Evolutionary conservation across 345 rosid species (phyloP).

Genomic region (Gossypium mustelinum): DNA sequence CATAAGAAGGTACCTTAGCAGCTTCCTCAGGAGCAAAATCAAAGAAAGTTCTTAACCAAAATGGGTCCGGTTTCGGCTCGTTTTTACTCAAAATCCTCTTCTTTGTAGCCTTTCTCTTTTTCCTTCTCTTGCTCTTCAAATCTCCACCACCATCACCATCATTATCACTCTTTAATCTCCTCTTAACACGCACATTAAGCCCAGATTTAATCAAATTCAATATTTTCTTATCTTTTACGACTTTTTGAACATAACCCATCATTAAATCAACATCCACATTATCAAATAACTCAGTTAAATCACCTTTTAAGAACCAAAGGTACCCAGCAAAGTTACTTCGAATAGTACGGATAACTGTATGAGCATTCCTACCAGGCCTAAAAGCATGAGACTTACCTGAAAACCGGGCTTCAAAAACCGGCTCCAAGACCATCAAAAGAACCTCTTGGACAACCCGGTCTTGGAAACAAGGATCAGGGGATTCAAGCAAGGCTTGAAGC

Average conservation of each 20-base stretch:
- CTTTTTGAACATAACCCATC: conserved; percentile 52
- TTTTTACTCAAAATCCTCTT: conserved; percentile 71
- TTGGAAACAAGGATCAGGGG: conserved; percentile 68
- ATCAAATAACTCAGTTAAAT: conserved; percentile 57
- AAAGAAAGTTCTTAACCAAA: conserved; percentile 85
- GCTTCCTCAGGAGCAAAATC: conserved; percentile 91
- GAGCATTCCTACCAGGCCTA: conserved; percentile 90
- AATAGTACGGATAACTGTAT: conserved; percentile 80
- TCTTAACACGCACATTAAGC: conserved; percentile 32
- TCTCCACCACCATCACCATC: conserved; percentile 12
- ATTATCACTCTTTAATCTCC: conserved; percentile 22
- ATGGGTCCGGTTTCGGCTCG: conserved; percentile 96
- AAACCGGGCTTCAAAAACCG: conserved; percentile 74
- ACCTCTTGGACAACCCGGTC: conserved; percentile 91
- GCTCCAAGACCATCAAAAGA: conserved; percentile 75
- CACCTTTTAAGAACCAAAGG: conserved; percentile 85
- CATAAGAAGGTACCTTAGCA: conserved; percentile 74
- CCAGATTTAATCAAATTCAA: conserved; percentile 56
- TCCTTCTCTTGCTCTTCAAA: conserved; percentile 36
- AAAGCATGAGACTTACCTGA: conserved; percentile 69
- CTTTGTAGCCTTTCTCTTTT: conserved; percentile 49
- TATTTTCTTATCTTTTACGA: conserved; percentile 67
- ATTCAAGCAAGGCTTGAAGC: conserved; percentile 41
- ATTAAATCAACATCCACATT: conserved; percentile 46
- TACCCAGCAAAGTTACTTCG: conserved; percentile 90